Conservation (phyloP, 2,329 filamentous ascomycete species). For the Aspergillus fumigatiaffinis region DNA sequence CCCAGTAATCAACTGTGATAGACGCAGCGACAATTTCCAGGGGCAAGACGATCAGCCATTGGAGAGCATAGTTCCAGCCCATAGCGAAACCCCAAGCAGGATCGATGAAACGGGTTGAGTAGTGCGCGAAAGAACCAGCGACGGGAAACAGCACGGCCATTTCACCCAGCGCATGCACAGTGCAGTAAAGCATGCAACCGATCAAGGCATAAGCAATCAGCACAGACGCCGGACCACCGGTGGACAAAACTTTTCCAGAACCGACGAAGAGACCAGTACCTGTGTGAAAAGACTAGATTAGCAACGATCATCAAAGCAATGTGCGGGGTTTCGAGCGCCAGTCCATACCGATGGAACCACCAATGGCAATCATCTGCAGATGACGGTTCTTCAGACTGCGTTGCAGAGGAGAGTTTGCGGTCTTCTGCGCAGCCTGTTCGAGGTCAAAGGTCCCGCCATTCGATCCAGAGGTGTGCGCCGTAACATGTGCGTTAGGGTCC, state of each 20-base stretch:
- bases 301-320: neutral
- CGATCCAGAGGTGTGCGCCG: slow-evolving; percentile 37
- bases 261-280: slow-evolving; percentile 84
- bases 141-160: slow-evolving; percentile 87
- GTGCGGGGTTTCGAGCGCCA: neutral
- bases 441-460: slow-evolving; percentile 59
- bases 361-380: slow-evolving; percentile 96
- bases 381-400: slow-evolving; percentile 78
- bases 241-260: slow-evolving; percentile 66
- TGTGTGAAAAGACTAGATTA: slow-evolving; percentile 26
- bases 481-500: slow-evolving; percentile 41
- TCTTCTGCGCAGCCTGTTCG: slow-evolving; percentile 58
- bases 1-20: slow-evolving; percentile 81
- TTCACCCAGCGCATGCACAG: slow-evolving; percentile 86
- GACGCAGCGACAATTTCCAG: slow-evolving; percentile 84
- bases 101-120: slow-evolving; percentile 87
- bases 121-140: slow-evolving; percentile 86
- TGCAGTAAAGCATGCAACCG: slow-evolving; percentile 85
- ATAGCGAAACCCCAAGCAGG: slow-evolving; percentile 94
- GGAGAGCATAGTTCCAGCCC: slow-evolving; percentile 90
- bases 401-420: slow-evolving; percentile 69
- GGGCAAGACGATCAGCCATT: slow-evolving; percentile 81
- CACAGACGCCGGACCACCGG: slow-evolving; percentile 73
- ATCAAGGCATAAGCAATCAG: slow-evolving; percentile 75
- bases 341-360: slow-evolving; percentile 72